Evolutionary conservation across 2,329 filamentous ascomycete genomes (phyloP), one percentile per base, ranked within the genome.

Genomic region (Arachnopeziza araneosa): DNA sequence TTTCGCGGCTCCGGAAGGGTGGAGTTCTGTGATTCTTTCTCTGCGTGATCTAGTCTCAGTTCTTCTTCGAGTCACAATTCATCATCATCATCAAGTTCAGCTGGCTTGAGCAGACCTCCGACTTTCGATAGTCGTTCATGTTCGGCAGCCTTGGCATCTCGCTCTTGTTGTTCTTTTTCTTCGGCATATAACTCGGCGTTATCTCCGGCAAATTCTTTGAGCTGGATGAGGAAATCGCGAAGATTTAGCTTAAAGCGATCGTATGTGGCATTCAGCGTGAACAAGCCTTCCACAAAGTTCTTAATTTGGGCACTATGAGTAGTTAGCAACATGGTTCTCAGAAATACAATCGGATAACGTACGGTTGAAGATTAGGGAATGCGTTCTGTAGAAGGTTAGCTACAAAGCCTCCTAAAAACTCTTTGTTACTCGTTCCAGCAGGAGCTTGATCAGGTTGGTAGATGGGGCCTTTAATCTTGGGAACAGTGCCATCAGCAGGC

Each of bases 201-300:
- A 76, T 99, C 95, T 56, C 91, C 95, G 0, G 91, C 87, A 64
- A 98, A 99, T 76, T 99, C 96, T 78, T 97, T 96, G 68, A 99
- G 81, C 23, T 93, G 96, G 70, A 99, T 96, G 67, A 99, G 79
- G 84, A 99, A 99, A 77, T 99, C 95, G 66, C 95, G 91, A 56
- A 99, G 80, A 70, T 96, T 92, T 58, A 96, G 85, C 74, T 96
- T 96, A 87, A 99, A 99, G 74, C 92, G 92, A 72, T 91, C 90
- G 66, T 96, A 87, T 71, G 96, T 90, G 59, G 89, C 90, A 74
- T 96, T 98, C 67, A 90, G 83, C 7, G 87, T 84, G 75, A 99
- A 96, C 12, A 99, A 79, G 12, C 91, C 91, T 69, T 96, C 87
- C 56, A 98, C 93, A 75, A 99, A 99, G 58, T 84, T 83, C 66